A percentile compares a stretch with the other conserved stretches of the same genome.
These are phyloP conservation scores for Colletotrichum aenigma DNA, from an alignment of 2,329 filamentous ascomycete genomes.

Conservation along the genomic window DNA sequence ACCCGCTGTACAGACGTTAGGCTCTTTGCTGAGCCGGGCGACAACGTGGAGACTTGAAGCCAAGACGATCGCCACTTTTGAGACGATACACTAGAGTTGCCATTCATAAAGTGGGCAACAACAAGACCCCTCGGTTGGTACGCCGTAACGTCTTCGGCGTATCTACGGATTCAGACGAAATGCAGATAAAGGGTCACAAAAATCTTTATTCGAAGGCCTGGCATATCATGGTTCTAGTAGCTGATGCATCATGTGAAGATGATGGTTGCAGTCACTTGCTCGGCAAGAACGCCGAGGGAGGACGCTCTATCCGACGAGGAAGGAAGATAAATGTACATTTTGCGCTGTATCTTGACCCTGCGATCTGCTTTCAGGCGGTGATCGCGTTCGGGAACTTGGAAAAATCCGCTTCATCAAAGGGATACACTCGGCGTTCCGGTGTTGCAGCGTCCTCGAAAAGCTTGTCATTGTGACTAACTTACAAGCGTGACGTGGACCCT, in stretches of 20 bases:
- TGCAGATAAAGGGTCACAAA: background rate
- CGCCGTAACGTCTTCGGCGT: background rate
- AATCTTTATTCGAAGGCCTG: background rate
- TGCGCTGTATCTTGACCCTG: background rate
- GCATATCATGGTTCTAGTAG: background rate
- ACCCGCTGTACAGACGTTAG: background rate
- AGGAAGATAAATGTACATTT: fast-evolving
- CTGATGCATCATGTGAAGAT: background rate
- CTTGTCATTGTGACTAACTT: background rate
- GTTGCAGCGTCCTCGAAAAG: background rate
- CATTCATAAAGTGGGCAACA: background rate
- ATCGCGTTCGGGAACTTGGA: background rate
- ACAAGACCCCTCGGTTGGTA: background rate
- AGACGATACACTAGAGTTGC: background rate
- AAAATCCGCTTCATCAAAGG: background rate
- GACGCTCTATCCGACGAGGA: background rate
- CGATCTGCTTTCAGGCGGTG: background rate
- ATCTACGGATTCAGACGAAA: background rate
- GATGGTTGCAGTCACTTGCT: background rate
- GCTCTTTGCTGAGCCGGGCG: background rate
- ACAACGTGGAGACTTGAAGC: background rate
- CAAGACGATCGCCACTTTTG: background rate
- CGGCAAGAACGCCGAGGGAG: background rate
- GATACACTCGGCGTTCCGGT: background rate
- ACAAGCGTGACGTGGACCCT: background rate